Evolutionary conservation across 176 grass and related monocot genomes (phyloP).

Genomic region (Zoysia japonica): DNA sequence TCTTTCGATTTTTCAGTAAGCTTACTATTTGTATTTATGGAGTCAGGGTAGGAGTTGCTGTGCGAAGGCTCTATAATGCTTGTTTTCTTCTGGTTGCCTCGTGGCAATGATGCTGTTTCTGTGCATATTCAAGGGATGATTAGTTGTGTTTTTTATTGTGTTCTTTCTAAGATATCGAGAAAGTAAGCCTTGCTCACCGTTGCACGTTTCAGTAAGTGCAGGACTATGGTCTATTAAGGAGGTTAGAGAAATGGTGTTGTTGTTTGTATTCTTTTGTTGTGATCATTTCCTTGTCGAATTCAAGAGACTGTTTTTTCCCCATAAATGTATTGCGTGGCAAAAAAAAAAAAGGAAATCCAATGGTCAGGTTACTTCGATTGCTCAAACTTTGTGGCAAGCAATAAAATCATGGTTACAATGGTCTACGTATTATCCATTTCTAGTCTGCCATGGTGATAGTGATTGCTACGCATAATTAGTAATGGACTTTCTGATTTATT

Average conservation of each 20-base stretch:
- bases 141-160: neutral
- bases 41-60: neutral
- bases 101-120: neutral
- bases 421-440: neutral
- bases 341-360: neutral
- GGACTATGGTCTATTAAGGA: neutral
- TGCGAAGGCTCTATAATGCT: neutral
- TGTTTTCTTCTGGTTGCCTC: neutral
- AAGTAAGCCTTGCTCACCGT: neutral
- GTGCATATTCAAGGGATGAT: neutral
- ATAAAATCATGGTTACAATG: neutral
- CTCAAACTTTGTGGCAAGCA: neutral
- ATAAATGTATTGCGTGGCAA: neutral
- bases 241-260: neutral
- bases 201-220: neutral
- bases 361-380: neutral
- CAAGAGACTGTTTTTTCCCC: neutral
- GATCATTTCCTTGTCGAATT: neutral
- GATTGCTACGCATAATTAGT: neutral
- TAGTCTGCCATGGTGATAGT: neutral
- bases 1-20: neutral
- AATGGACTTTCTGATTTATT: slow-evolving; percentile 4
- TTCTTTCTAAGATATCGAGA: neutral
- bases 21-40: neutral
- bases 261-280: neutral